Conservation (phyloP, 2,329 filamentous ascomycete species). For the Aspergillus flavus region DNA sequence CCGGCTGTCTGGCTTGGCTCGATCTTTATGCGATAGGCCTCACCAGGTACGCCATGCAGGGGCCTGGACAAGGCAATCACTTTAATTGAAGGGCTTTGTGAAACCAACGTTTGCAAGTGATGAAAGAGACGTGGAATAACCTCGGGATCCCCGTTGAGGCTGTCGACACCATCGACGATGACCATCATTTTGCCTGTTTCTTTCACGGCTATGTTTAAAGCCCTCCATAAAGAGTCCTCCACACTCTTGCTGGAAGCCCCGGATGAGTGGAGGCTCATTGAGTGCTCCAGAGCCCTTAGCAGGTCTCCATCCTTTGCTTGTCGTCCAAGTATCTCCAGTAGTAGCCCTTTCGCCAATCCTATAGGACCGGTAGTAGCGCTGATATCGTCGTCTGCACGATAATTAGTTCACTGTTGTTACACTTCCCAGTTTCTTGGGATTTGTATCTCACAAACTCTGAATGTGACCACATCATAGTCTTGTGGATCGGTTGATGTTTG, state of each 20-base stretch:
- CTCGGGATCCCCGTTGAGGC: background rate
- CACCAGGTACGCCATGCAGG: background rate
- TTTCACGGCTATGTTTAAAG: background rate
- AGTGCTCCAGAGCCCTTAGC: background rate
- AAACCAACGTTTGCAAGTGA: background rate
- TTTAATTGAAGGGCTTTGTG: constrained; percentile 1
- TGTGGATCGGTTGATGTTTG: background rate
- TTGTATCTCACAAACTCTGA: background rate
- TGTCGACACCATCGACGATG: constrained; percentile 1
- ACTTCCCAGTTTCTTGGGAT: no score
- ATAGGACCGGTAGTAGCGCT: background rate
- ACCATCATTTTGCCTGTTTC: background rate
- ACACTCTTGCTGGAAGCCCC: background rate
- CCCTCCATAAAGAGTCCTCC: constrained; percentile 3
- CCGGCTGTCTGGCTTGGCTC: background rate
- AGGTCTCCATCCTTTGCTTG: background rate
- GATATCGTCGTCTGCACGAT: constrained; percentile 1
- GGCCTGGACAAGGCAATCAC: background rate
- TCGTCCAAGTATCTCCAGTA: background rate
- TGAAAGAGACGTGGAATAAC: background rate
- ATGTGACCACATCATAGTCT: background rate
- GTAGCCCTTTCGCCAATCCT: background rate
- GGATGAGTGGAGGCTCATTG: background rate
- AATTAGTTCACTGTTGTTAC: background rate
- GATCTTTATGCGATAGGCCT: background rate